Evolutionary conservation across 1,284 basidiomycete genomes (phyloP), one percentile per base, ranked within the genome.

Genomic region (Apiotrichum sp.): DNA sequence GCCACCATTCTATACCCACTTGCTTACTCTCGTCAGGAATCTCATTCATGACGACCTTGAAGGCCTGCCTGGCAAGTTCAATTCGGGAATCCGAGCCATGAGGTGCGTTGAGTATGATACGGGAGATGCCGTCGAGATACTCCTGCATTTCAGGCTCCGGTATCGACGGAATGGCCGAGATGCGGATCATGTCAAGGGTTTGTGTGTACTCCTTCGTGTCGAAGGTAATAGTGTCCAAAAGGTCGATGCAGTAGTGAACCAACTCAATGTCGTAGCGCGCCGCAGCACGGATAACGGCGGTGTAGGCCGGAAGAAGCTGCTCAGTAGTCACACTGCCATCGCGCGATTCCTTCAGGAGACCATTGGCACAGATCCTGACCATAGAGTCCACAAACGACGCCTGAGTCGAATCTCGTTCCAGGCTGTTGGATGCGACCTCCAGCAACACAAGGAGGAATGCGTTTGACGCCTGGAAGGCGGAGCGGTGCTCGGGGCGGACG

Each of bases 1-100:
- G 47, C 71, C 71, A 72, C 71, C 71, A 72, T 9, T 66, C 65
- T 11, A 70, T 63, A 1, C 67, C 71, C 16, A 52, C 31, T 39
- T 59, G 47, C 57, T 65, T 68, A 31, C 50, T 54, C 44, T 62
- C 61, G 53, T 72, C 71, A 4, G 63, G 57, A 46, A 72, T 48
- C 43, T 66, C 66, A 45, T 64, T 51, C 39, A 66, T 59, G 29
- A 72, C 56, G 50, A 64, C 62, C 47, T 64, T 62, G 54, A 70
- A 72, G 2, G 64, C 61, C 8, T 55, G 53, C 10, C 52, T 54
- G 0, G 57, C 55, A 13, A 69, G 56, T 43, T 66, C 68, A 33
- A 60, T 34, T 16, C 68, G 59, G 33, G 63, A 57, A 13, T 65
- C 57, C 5, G 57, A 59, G 4, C 57, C 61, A 7, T 47, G 45